Evolutionary conservation across 75 land plant genomes (phyloP).

Genomic region (Sequoia sempervirens): DNA sequence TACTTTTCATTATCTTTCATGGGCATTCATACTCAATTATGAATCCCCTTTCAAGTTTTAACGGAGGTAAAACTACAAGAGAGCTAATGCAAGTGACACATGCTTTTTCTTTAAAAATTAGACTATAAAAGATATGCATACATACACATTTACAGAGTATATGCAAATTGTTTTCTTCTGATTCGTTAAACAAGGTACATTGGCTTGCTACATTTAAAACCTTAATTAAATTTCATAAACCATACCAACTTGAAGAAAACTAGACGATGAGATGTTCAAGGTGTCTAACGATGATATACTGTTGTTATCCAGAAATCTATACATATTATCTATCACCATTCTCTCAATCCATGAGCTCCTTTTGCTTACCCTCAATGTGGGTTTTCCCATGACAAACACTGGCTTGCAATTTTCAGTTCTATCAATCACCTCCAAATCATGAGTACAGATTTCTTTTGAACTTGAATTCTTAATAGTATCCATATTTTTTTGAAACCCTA

Average conservation of each 20-base stretch:
- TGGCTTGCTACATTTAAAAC: not conserved
- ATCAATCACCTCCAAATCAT: conserved; percentile 23
- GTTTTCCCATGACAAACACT: conserved; percentile 42
- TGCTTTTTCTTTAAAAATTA: too few species aligned
- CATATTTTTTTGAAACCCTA: conserved; percentile 3
- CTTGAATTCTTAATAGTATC: not conserved
- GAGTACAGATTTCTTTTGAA: not conserved
- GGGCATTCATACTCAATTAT: too few species aligned
- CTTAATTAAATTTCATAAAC: conserved; percentile 26
- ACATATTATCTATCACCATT: conserved; percentile 21
- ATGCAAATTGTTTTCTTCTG: not conserved
- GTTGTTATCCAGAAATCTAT: conserved; percentile 37
- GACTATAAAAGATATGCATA: too few species aligned
- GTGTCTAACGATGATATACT: conserved; percentile 24
- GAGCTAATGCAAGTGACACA: too few species aligned
- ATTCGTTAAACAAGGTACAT: not conserved
- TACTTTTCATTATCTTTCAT: too few species aligned
- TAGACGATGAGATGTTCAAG: conserved; percentile 25
- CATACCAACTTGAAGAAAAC: conserved; percentile 42
- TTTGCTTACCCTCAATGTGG: conserved; percentile 15
- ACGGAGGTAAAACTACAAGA: too few species aligned
- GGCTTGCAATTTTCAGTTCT: conserved; percentile 21
- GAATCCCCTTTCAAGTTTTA: too few species aligned
- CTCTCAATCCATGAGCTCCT: conserved; percentile 16
- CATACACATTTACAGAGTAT: not conserved